A percentile compares a stretch with the other conserved stretches of the same genome.
phyloP scores from a whole-genome alignment of 2,329 filamentous ascomycete species.

The Decorospora gaudefroyi region DNA sequence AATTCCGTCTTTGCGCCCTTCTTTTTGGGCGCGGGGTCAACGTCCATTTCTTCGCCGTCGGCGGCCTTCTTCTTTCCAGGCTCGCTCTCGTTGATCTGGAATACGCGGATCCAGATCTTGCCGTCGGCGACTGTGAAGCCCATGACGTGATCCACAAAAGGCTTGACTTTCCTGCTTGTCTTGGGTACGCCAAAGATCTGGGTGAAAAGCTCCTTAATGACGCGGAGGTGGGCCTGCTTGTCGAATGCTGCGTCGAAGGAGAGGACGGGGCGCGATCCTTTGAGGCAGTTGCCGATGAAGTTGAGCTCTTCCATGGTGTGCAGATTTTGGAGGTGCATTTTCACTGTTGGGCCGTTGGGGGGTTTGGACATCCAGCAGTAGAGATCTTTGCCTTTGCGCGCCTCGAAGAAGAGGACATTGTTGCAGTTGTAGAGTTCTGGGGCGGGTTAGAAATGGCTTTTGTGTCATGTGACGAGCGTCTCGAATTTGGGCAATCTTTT shows the following conservation, averaged over 20 bases:
- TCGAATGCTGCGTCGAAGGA: constrained; percentile 92
- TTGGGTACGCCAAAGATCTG: constrained; percentile 93
- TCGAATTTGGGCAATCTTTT: too few relatives aligned
- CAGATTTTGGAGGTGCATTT: constrained; percentile 80
- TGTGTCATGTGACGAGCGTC: neutral
- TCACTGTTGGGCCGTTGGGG: constrained; percentile 77
- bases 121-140: constrained; percentile 87
- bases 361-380: constrained; percentile 93
- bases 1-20: constrained; percentile 63
- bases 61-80: constrained; percentile 53
- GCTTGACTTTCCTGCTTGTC: constrained; percentile 85
- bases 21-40: constrained; percentile 44
- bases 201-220: constrained; percentile 87
- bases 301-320: constrained; percentile 97
- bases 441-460: constrained; percentile 9
- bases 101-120: constrained; percentile 95
- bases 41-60: constrained; percentile 49
- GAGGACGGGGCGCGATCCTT: constrained; percentile 86
- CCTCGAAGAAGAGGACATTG: constrained; percentile 93
- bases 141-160: constrained; percentile 95
- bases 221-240: constrained; percentile 73
- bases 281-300: constrained; percentile 95
- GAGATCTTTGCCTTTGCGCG: constrained; percentile 88
- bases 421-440: constrained; percentile 86
- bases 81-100: constrained; percentile 87